These are phyloP conservation scores for Leavenworthia alabamica DNA, from an alignment of 345 rosid species.

Conservation along the genomic window DNA sequence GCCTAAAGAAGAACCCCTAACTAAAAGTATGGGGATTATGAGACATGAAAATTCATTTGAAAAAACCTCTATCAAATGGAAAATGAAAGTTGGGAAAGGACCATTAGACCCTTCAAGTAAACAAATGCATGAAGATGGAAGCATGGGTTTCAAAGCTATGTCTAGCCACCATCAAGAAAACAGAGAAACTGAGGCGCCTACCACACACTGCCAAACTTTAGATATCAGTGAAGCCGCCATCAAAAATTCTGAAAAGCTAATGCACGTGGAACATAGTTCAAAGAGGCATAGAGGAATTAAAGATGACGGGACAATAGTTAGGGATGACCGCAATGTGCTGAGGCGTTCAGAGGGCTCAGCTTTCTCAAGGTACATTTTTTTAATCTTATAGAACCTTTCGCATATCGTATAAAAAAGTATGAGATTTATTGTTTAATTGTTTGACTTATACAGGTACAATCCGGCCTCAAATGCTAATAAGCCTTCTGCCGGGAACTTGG, in stretches of 20 bases:
- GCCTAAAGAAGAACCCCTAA: conserved; percentile 31
- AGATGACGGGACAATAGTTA: conserved; percentile 26
- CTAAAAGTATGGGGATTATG: conserved; percentile 5
- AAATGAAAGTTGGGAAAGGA: conserved; percentile 29
- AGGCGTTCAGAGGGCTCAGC: conserved; percentile 74
- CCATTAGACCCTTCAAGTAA: conserved; percentile 27
- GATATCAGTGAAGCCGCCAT: conserved; percentile 13
- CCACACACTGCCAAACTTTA: conserved; percentile 12
- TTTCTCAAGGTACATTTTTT: conserved; percentile 53
- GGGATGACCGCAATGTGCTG: conserved; percentile 55
- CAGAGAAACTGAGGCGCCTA: conserved; percentile 15
- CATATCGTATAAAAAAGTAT: neutral
- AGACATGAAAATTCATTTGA: conserved; percentile 25
- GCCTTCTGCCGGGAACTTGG: conserved; percentile 44
- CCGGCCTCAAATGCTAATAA: conserved; percentile 50
- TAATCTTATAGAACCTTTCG: neutral
- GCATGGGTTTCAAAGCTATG: conserved; percentile 11
- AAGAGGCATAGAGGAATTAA: conserved; percentile 37
- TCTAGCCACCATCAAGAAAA: conserved; percentile 21
- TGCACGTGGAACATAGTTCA: conserved; percentile 20
- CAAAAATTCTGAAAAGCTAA: neutral
- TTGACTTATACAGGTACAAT: conserved; percentile 46
- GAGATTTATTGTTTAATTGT: conserved; percentile 14
- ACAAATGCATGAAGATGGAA: conserved; percentile 28
- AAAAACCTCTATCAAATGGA: conserved; percentile 30